These are phyloP conservation scores for Corchorus capsularis DNA, from an alignment of 345 rosid genomes.

Conservation along the genomic window DNA sequence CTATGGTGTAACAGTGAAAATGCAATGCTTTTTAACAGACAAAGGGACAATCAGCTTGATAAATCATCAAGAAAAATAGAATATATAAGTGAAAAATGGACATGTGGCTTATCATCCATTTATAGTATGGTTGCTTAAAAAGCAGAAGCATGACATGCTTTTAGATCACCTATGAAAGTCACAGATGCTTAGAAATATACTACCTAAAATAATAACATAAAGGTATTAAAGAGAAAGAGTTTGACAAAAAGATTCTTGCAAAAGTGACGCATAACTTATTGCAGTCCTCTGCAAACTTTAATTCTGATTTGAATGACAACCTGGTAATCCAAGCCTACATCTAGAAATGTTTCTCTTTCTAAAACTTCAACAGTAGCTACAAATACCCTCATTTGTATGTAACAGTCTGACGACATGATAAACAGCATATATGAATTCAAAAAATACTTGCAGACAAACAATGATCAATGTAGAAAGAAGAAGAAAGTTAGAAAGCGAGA, in stretches of 20 bases:
- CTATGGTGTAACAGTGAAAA: slow-evolving; percentile 3
- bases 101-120: slow-evolving; percentile 8
- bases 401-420: not conserved
- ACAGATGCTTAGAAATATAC: not conserved
- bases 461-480: not conserved
- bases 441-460: not conserved
- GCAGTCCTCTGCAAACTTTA: not conserved
- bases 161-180: not conserved
- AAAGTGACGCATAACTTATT: not conserved
- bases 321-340: not conserved
- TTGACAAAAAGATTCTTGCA: not conserved
- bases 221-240: not conserved
- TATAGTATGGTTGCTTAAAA: not conserved
- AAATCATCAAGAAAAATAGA: not conserved
- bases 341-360: not conserved
- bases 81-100: not conserved
- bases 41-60: not conserved
- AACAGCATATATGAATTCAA: not conserved
- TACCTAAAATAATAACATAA: not conserved
- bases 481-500: no score
- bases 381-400: not conserved
- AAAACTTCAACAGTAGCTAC: not conserved
- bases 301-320: not conserved
- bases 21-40: not conserved
- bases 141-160: not conserved